Base-by-base conservation (phyloP, 441 rosid species). In the Daphne laureola region DNA sequence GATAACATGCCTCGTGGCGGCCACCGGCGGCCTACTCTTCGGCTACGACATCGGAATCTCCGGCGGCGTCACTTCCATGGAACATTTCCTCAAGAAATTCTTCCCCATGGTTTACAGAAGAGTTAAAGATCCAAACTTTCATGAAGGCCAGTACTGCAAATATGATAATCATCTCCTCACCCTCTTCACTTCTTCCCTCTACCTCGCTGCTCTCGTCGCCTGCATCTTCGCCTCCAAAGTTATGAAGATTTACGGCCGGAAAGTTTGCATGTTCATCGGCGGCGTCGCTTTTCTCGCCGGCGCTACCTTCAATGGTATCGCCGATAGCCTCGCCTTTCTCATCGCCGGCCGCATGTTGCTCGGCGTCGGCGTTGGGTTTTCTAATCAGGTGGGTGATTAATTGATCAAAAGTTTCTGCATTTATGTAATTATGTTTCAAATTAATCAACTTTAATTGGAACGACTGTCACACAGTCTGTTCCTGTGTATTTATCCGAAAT, bases 61-160 rank as follows among this genome's bases (percentile, higher is more conserved):
- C 58, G 88, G 89, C 1, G 93, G 84, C 12, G 93, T 84, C 21
- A 79, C 89, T 23, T 79, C 84, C 0, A 79, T 82, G 93, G 83
- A 72, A 50, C 62, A 71, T 31, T 84, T 84, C 63, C 43, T 79
- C 41, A 59, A 18, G 15, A 74, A 66, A 60, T 84, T 84, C 66
- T 84, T 82, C 62, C 92, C 89, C 5, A 36, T 66, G 3, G 92
- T 82, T 47, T 71, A 71, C 59, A 47, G 49, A 14, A 76, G 70
- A 55, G 61, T 55, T 51, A 12, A 64, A 27, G 17, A 73, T 2
- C 48, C 46, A 5, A 15, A 61, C 5, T n/a, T 1, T 0, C 69
- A 53, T 17, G 66, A 70, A 17, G 76, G 66, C 15, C 62, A 69
- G 62, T 82, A 78, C 51, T 82, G 89, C 81, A 78, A 78, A 58